These are phyloP conservation scores for Silene noctiflora DNA, from an alignment of 179 eudicot species.

Conservation along the genomic window DNA sequence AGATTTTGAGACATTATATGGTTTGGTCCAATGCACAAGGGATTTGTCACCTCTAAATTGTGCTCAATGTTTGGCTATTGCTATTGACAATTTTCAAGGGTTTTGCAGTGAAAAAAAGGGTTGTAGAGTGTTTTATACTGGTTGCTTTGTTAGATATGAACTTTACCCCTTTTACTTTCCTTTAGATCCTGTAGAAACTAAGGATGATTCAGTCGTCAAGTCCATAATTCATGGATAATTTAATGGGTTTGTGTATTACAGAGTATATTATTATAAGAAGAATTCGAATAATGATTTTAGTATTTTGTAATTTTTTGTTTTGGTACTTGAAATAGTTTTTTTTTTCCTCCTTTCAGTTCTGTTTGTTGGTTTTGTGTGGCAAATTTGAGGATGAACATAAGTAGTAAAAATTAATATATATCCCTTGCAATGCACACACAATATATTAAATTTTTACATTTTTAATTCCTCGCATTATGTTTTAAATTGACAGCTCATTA, in stretches of 20 bases:
- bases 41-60: constrained; percentile 51
- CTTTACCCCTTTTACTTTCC: constrained; percentile 76
- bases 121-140: constrained; percentile 66
- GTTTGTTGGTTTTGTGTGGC: too few relatives aligned
- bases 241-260: not conserved
- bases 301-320: too few relatives aligned
- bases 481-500: too few relatives aligned
- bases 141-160: constrained; percentile 70
- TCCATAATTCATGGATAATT: constrained; percentile 3
- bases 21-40: constrained; percentile 68
- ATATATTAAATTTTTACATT: too few relatives aligned
- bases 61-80: constrained; percentile 65
- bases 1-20: constrained; percentile 52
- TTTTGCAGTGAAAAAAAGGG: constrained; percentile 56
- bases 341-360: too few relatives aligned
- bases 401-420: too few relatives aligned
- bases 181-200: constrained; percentile 25
- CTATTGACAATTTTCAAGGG: constrained; percentile 44
- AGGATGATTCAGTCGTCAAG: constrained; percentile 11
- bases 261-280: too few relatives aligned
- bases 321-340: too few relatives aligned
- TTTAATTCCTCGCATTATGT: too few relatives aligned
- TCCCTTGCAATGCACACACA: too few relatives aligned
- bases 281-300: too few relatives aligned
- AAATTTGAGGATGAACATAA: too few relatives aligned